Base-by-base conservation (phyloP, 805 yeast genomes). In the Yueomyces sp. region DNA sequence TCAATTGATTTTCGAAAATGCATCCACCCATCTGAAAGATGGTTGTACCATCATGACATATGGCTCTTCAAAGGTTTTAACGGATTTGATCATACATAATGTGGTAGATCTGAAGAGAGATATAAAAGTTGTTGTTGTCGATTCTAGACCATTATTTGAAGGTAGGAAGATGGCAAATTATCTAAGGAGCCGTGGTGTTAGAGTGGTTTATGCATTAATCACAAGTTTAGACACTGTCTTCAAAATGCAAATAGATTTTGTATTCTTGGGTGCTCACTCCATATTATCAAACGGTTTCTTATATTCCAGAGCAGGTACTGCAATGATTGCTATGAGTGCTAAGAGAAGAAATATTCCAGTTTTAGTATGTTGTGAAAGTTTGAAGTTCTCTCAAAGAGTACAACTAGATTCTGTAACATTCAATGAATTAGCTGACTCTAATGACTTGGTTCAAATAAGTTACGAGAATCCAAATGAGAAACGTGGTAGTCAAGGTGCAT, bases 191-290 rank as follows among this genome's bases (percentile, higher is more conserved):
- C 67, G 67, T 27, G 85, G 86, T 37, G 70, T 92, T 43, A 78
- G 79, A 52, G 70, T 66, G 42, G 81, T 85, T 42, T 92, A 92
- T 56, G 84, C 82, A 26, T 66, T 87, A 49, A 76, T 92, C 47
- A 81, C 79, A 44, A 81, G 95, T 26, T 68, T 92, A 41, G 76
- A 88, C 3, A 78, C 92, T 28, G 79, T 86, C 7, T 72, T 92
- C 53, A 83, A 81, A 52, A 87, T 85, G 60, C 56, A 57, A 40
- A 90, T 92, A 33, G 92, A 92, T 53, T 81, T 83, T 51, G 94
- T 92, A 5, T 82, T 92, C 61, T 68, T 92, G 34, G 98, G 98
- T 12, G 97, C 97, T 0, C 97, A 92, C 59, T 94, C 96, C 32
- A 87, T 92, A 85, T 72, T 92, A 45, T 86, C 96, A 6, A 92